Evolutionary conservation across 768 basidiomycete genomes (phyloP).

Genomic region (Dendrothele bispora): DNA sequence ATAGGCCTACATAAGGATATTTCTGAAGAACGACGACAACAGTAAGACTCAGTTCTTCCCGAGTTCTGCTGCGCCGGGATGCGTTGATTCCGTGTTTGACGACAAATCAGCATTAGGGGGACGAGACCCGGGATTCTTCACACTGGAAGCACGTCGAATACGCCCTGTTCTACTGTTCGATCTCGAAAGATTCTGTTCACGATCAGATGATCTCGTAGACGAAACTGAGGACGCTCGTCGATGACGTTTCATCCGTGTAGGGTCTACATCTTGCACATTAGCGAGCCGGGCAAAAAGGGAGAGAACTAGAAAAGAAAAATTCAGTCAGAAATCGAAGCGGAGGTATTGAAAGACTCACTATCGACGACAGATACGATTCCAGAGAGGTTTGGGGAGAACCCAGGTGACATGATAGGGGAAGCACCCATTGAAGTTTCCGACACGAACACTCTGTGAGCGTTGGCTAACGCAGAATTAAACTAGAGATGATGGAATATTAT

Average conservation of each 20-base stretch:
- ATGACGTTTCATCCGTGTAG: conserved; percentile 75
- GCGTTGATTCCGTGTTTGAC: too few species aligned
- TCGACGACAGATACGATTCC: conserved; percentile 86
- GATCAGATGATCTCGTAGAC: conserved; percentile 49
- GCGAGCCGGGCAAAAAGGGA: conserved; percentile 78
- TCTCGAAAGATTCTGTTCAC: conserved; percentile 26
- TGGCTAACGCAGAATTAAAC: conserved; percentile 44
- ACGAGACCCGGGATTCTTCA: too few species aligned
- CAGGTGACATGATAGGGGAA: conserved; percentile 47
- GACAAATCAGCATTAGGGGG: too few species aligned
- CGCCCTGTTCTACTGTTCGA: conserved; percentile 44
- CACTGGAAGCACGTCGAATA: conserved; percentile 17
- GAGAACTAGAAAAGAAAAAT: conserved; percentile 49
- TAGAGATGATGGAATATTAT: neutral
- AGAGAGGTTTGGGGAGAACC: conserved; percentile 48
- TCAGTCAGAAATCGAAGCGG: neutral
- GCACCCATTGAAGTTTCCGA: conserved; percentile 57
- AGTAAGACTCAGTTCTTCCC: too few species aligned
- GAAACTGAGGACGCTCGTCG: conserved; percentile 77
- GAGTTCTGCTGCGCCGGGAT: too few species aligned
- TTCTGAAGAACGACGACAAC: too few species aligned
- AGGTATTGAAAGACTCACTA: conserved; percentile 57
- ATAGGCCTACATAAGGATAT: too few species aligned
- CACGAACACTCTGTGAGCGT: conserved; percentile 78
- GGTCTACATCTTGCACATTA: conserved; percentile 73